Evolutionary conservation across 768 basidiomycete genomes (phyloP), one percentile per base, ranked within the genome.

Genomic region (Amanita exitialis): DNA sequence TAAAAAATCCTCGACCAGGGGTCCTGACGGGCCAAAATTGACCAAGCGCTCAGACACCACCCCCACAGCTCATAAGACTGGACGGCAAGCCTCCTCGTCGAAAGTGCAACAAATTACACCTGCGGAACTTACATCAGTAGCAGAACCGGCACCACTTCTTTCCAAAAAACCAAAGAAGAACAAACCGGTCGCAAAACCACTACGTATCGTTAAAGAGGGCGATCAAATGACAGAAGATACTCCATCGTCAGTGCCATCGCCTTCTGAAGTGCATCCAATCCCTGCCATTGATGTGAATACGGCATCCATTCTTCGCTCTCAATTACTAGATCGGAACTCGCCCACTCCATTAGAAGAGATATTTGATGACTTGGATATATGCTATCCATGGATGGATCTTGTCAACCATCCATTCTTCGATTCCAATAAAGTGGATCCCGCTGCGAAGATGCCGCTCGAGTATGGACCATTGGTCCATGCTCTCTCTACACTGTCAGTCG

Each of bases 381-480:
- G 74, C 49, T 76, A 79, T 58, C 82, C 83, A 2, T 65, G 63
- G 47, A 75, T 90, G 73, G 78, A 85, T 57, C 68, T 90, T 41
- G 64, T 78, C 6, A 78, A 77, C 37, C 81, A 90, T 56, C 74
- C 86, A 0, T 83, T 91, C 65, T 91, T 92, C 60, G 85, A 90
- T 58, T 57, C 76, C 23, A 71, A 77, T 50, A 82, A 78, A 63
- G 74, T 91, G 53, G 82, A 81, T 57, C 80, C 86, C 21, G 78
- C 85, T n/a, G 77, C 80, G 45, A 86, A 81, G 59, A 82, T 88
- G 74, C 86, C 88, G 10, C 66, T 90, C 39, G 86, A 90, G 57
- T 92, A 92, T 57, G 86, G 83, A 1, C 88, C 90, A 28, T 69
- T 92, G 43, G 89, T 90, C 1, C 87, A 90, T 59, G 90, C 90